Evolutionary conservation across 345 rosid species (phyloP), one percentile per base, ranked within the genome.

Genomic region (Murraya koenigii): DNA sequence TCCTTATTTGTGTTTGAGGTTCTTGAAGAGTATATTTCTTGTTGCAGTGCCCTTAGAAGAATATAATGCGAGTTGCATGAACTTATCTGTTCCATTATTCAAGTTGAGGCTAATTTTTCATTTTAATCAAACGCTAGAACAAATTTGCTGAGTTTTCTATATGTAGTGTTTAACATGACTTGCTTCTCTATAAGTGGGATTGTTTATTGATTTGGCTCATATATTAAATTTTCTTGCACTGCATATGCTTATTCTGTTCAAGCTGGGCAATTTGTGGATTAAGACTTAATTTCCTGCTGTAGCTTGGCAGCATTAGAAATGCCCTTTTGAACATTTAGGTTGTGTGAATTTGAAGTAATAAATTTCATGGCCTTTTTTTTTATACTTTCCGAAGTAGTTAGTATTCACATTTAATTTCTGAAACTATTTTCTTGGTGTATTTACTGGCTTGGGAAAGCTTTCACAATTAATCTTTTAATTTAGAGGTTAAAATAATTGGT

Each of bases 371-470:
- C 13, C 26, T 22, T 11, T 2, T 38, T 35, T 38, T 62, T 64
- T 64, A 64, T 64, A 8, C 5, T 33, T 14, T 23, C 23, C 8
- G 28, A 62, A 71, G 0, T 59, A 25, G 61, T 47, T 35, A n/a
- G n/a, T n/a, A n/a, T 60, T 41, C 20, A 6, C 38, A 25, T 75
- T 66, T 69, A 28, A 66, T 36, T 75, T 6, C 47, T 22, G 33
- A 54, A 38, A 30, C 30, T 23, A 52, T 75, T 38, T 30, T 1
- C 62, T 62, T 25, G 32, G 28, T 35, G 44, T 60, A 47, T 23
- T 60, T 58, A 52, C 62, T 75, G 38, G 44, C 35, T 67, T 30
- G 61, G 38, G 60, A 70, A 32, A 38, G 77, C 49, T 69, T 22
- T 36, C 17, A 23, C 20, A 19, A 26, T 68, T 65, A 28, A 19